These are phyloP conservation scores for Naganishia friedmannii DNA, from an alignment of 768 basidiomycete species.

Conservation along the genomic window DNA sequence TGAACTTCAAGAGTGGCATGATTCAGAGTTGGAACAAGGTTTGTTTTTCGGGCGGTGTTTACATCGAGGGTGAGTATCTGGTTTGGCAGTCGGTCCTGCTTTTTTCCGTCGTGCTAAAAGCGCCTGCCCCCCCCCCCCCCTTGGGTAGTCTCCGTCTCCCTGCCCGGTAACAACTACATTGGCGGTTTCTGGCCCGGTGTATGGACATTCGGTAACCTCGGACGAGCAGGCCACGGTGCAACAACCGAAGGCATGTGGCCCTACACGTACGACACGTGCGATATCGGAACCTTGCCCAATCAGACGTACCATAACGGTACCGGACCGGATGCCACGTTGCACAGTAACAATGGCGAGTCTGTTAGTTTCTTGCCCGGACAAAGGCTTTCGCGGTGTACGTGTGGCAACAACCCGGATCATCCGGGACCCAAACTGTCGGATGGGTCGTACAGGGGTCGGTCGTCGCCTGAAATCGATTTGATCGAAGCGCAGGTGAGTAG, in stretches of 20 bases:
- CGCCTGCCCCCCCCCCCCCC: background rate
- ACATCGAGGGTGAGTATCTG: constrained; percentile 61
- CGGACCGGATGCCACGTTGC: constrained; percentile 42
- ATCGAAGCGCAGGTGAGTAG: constrained; percentile 64
- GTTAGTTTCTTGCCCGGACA: constrained; percentile 68
- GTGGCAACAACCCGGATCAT: constrained; percentile 70
- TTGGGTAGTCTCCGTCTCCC: constrained; percentile 38
- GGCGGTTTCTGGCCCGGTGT: constrained; percentile 72
- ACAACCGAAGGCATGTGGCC: constrained; percentile 85
- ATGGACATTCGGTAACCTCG: constrained; percentile 85
- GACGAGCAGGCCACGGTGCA: constrained; percentile 80
- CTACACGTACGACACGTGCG: constrained; percentile 78
- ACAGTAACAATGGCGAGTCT: constrained; percentile 39
- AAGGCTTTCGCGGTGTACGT: constrained; percentile 82
- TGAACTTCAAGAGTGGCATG: constrained; percentile 66
- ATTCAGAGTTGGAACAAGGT: constrained; percentile 87
- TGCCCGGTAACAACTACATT: constrained; percentile 46
- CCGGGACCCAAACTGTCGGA: constrained; percentile 76
- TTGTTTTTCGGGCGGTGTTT: constrained; percentile 57
- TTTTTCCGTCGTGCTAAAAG: background rate
- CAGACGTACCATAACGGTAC: constrained; percentile 59
- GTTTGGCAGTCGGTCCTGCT: too few species aligned
- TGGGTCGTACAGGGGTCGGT: constrained; percentile 71
- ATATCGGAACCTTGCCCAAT: constrained; percentile 78
- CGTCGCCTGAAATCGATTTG: constrained; percentile 85